Conservation (phyloP, 306 rosid species). For the Notholithocarpus densiflorus region DNA sequence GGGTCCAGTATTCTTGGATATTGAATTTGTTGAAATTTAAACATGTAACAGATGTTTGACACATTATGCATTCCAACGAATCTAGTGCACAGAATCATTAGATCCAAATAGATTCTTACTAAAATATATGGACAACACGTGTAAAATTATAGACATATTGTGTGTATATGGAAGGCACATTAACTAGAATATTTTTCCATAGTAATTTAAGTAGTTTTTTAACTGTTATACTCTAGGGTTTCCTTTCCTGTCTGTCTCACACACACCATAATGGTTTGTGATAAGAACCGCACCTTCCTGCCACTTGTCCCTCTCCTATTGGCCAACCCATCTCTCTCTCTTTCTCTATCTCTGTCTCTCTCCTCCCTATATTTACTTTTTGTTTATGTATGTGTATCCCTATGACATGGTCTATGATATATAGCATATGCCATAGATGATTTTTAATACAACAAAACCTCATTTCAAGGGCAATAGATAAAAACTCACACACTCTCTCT, state of each 20-base stretch:
- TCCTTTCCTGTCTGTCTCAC: conserved; percentile 27
- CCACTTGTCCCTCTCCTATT: conserved; percentile 32
- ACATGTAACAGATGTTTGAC: no score
- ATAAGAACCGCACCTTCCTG: conserved; percentile 49
- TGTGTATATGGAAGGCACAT: no score
- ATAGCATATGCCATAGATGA: conserved; percentile 18
- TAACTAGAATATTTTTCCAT: no score
- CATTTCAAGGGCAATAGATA: conserved; percentile 43
- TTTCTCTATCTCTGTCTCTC: conserved; percentile 23
- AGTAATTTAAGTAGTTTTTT: background rate
- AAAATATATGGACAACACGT: no score
- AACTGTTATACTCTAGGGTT: conserved; percentile 59
- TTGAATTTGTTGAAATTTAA: no score
- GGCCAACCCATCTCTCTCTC: background rate
- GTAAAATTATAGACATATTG: no score
- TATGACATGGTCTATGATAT: conserved; percentile 29
- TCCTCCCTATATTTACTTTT: conserved; percentile 7
- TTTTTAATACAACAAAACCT: conserved; percentile 37
- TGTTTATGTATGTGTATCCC: conserved; percentile 26
- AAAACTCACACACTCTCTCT: conserved; percentile 28
- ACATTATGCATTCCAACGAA: no score
- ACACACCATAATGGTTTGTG: conserved; percentile 37
- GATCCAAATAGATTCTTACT: no score
- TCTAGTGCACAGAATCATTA: no score
- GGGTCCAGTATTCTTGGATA: no score